Evolutionary conservation across 306 rosid species (phyloP).

Genomic region (Calophaca sinica): DNA sequence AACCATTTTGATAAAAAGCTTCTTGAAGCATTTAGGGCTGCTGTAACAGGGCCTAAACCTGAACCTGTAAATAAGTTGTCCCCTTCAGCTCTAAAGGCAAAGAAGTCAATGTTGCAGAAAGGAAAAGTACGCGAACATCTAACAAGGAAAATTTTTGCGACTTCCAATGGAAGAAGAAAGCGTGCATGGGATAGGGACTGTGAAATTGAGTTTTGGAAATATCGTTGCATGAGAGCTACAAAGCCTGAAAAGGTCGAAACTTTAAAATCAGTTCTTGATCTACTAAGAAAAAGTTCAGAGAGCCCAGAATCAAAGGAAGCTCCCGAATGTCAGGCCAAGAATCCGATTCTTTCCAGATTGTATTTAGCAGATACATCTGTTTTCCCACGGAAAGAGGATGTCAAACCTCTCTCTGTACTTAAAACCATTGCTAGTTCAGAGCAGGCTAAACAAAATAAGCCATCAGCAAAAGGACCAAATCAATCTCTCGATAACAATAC

Average conservation of each 20-base stretch:
- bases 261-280: constrained; percentile 92
- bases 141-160: constrained; percentile 85
- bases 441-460: constrained; percentile 55
- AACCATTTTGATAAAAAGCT: constrained; percentile 85
- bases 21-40: constrained; percentile 94
- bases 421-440: constrained; percentile 60
- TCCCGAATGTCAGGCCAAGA: constrained; percentile 64
- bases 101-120: constrained; percentile 80
- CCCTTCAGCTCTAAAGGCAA: constrained; percentile 72
- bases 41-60: constrained; percentile 76
- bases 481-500: constrained; percentile 46
- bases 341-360: constrained; percentile 89
- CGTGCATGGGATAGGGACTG: constrained; percentile 98
- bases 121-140: constrained; percentile 89
- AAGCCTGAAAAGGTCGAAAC: constrained; percentile 93
- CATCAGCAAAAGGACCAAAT: constrained; percentile 51
- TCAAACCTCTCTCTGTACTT: constrained; percentile 78
- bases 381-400: constrained; percentile 86
- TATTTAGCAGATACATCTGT: constrained; percentile 96
- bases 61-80: constrained; percentile 72
- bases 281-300: constrained; percentile 68
- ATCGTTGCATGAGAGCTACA: constrained; percentile 76
- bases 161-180: constrained; percentile 85
- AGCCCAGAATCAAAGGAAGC: constrained; percentile 53
- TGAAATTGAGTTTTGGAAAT: constrained; percentile 97